Percentiles rank a stretch among this genome's conserved stretches.
phyloP scores from a whole-genome alignment of 208 protist genomes.

The Crithidia acanthocephali region DNA sequence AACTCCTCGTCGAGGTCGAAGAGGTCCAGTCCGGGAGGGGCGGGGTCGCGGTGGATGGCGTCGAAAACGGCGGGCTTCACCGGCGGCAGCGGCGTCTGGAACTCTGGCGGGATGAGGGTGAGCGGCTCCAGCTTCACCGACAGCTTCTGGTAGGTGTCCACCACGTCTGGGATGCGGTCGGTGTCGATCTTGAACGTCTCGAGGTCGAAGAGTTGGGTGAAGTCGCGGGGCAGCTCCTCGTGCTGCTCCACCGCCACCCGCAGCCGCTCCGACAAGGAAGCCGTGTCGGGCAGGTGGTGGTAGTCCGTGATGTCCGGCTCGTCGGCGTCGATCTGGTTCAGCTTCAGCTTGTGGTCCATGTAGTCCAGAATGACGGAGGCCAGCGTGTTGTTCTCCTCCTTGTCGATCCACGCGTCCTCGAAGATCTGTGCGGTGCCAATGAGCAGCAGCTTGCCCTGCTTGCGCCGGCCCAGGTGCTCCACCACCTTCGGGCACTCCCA shows the following conservation, averaged over 20 bases:
- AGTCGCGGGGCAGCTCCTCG: constrained; percentile 95
- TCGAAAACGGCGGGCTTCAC: constrained; percentile 95
- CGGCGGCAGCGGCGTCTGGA: constrained; percentile 95
- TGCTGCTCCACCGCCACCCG: constrained; percentile 96
- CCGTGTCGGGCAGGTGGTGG: constrained; percentile 95
- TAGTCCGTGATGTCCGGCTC: constrained; percentile 96
- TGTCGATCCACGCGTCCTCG: constrained; percentile 93
- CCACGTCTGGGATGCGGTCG: constrained; percentile 92
- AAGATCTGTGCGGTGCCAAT: constrained; percentile 92
- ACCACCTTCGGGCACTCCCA: constrained; percentile 76
- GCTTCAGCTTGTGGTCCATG: constrained; percentile 79
- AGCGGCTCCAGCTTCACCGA: constrained; percentile 95
- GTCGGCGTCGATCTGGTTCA: constrained; percentile 96
- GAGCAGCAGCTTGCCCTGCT: constrained; percentile 91
- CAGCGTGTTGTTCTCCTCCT: constrained; percentile 94
- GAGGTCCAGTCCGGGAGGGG: constrained; percentile 93
- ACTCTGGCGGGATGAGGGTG: constrained; percentile 96
- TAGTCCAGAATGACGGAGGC: constrained; percentile 90
- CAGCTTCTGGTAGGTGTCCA: constrained; percentile 91
- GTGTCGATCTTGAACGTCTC: constrained; percentile 95
- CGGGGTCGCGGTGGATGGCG: constrained; percentile 92
- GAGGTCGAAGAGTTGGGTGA: constrained; percentile 94
- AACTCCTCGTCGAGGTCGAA: constrained; percentile 98
- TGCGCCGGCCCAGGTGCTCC: constrained; percentile 75
- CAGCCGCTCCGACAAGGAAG: constrained; percentile 90